Evolutionary conservation across 164 flowering plant species (phyloP).

Genomic region (Liriodendron chinense): DNA sequence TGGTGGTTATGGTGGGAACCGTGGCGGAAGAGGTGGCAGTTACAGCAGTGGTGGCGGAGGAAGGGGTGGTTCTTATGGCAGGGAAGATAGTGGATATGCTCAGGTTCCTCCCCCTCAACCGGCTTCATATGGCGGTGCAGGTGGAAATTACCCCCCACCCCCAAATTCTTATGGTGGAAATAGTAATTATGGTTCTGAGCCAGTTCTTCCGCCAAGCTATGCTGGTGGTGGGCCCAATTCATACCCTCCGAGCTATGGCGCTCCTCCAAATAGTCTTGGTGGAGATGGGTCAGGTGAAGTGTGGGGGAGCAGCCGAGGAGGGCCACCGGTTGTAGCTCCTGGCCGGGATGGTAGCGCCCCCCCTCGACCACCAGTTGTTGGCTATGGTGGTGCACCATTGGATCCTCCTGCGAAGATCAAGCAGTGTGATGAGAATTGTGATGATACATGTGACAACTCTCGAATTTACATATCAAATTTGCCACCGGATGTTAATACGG

Average conservation of each 20-base stretch:
- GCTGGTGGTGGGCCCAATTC: slow-evolving; percentile 61
- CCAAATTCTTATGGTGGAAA: slow-evolving; percentile 53
- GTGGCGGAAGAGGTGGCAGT: slow-evolving; percentile 28
- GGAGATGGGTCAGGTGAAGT: neutral
- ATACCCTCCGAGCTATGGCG: slow-evolving; percentile 73
- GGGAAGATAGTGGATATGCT: slow-evolving; percentile 59
- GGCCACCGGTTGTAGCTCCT: slow-evolving; percentile 34
- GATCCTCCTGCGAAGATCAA: slow-evolving; percentile 58
- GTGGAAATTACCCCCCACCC: slow-evolving; percentile 50
- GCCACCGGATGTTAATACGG: slow-evolving; percentile 88
- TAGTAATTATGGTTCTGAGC: slow-evolving; percentile 55
- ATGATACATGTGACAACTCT: slow-evolving; percentile 79
- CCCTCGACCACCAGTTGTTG: slow-evolving; percentile 38
- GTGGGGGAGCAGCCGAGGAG: slow-evolving; percentile 26
- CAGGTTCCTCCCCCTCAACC: slow-evolving; percentile 49
- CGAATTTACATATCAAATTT: slow-evolving; percentile 94
- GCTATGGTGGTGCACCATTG: slow-evolving; percentile 42
- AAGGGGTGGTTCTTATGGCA: slow-evolving; percentile 49
- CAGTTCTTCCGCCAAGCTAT: slow-evolving; percentile 77
- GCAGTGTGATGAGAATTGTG: slow-evolving; percentile 93
- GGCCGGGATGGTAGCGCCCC: slow-evolving; percentile 32
- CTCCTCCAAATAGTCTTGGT: slow-evolving; percentile 12
- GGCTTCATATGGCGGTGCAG: slow-evolving; percentile 52
- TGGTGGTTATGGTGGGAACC: slow-evolving; percentile 18
- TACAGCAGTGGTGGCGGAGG: slow-evolving; percentile 42